Percentiles rank a stretch among this genome's conserved stretches.
phyloP scores from a whole-genome alignment of 345 rosid genomes.

The Dipteronia sinensis region DNA sequence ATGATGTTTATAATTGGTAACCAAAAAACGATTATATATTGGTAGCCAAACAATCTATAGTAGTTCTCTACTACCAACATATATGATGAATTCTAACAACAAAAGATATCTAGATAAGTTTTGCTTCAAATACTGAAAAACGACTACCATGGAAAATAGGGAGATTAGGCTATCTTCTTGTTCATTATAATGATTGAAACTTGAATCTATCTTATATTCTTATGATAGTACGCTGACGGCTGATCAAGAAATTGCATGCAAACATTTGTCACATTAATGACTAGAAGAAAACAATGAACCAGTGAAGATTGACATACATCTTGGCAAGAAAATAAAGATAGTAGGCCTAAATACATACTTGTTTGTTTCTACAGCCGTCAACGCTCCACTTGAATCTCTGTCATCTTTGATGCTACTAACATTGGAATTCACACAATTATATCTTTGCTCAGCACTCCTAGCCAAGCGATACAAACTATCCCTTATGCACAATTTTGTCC shows the following conservation, averaged over 20 bases:
- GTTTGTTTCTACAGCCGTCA: constrained; percentile 56
- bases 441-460: constrained; percentile 86
- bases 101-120: no score
- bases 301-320: background rate
- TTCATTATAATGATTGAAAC: background rate
- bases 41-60: no score
- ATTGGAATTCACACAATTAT: constrained; percentile 44
- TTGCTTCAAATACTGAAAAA: no score
- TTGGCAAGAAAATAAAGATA: background rate
- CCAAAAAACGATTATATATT: no score
- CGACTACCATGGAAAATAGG: no score
- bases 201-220: background rate
- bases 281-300: background rate
- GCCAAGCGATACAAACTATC: constrained; percentile 93
- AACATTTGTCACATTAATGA: background rate
- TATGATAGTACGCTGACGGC: background rate
- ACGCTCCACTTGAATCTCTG: constrained; percentile 33
- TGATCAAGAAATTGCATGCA: background rate
- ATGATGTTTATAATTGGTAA: no score
- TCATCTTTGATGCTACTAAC: constrained; percentile 45
- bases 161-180: background rate
- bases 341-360: constrained; percentile 45
- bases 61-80: no score
- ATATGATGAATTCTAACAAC: no score
- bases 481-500: constrained; percentile 89